Conservation (phyloP, 768 basidiomycete species). For the Terana coerulea region DNA sequence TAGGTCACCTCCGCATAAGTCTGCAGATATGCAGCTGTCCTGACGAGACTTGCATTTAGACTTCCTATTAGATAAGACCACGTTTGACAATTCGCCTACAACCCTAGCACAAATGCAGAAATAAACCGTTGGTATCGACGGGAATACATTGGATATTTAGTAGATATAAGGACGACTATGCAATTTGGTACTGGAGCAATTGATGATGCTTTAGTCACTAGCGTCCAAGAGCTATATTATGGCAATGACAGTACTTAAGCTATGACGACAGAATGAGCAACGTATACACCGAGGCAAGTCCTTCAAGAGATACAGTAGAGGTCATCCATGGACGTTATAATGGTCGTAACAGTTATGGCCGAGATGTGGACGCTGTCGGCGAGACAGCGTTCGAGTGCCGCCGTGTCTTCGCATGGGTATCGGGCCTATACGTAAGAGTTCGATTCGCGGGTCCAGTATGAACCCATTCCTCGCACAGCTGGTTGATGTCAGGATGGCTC, state of each 20-base stretch:
- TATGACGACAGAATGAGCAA: background rate
- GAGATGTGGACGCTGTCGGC: background rate
- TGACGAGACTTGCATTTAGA: constrained; percentile 28
- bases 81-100: constrained; percentile 37
- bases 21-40: background rate
- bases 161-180: no score
- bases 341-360: background rate
- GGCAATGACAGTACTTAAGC: background rate
- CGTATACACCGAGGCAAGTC: no score
- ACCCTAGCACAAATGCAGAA: constrained; percentile 47
- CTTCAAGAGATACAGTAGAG: no score
- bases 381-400: background rate
- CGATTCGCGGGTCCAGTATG: constrained; percentile 55
- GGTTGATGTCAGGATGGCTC: constrained; percentile 57
- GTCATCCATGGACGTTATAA: no score
- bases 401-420: constrained; percentile 12
- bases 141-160: no score
- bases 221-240: no score
- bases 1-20: constrained; percentile 25
- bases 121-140: constrained; percentile 23
- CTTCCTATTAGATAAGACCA: constrained; percentile 37
- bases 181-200: no score
- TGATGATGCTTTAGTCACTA: no score
- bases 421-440: constrained; percentile 44
- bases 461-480: constrained; percentile 57